Conservation (phyloP, 139 green algal genomes). For the Astrephomene gubernaculifera region DNA sequence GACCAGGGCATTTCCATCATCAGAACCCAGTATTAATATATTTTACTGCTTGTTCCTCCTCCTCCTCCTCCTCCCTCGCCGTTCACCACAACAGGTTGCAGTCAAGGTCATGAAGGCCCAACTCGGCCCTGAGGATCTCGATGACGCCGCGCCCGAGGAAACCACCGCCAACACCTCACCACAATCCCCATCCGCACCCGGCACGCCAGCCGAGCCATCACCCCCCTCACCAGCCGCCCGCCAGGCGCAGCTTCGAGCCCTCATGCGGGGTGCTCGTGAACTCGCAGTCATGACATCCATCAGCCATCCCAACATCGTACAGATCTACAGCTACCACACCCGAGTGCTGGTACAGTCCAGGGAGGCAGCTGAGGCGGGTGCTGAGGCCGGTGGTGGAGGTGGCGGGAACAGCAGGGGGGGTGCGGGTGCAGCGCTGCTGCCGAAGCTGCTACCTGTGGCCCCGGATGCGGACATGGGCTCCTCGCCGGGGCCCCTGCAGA, state of each 20-base stretch:
- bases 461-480: background rate
- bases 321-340: conserved; percentile 34
- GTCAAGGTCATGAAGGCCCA: conserved; percentile 37
- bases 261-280: conserved; percentile 41
- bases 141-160: too few relatives aligned
- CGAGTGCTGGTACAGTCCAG: background rate
- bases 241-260: conserved; percentile 12
- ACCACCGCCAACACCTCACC: too few relatives aligned
- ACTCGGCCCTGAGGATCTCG: too few relatives aligned
- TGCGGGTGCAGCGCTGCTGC: background rate
- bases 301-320: conserved; percentile 42
- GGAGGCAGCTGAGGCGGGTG: background rate
- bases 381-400: background rate
- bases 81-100: background rate
- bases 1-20: too few relatives aligned
- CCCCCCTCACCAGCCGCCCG: background rate
- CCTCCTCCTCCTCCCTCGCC: background rate
- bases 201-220: too few relatives aligned
- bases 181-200: too few relatives aligned
- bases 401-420: background rate
- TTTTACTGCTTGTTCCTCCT: background rate
- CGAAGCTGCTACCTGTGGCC: background rate
- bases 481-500: background rate
- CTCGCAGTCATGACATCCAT: conserved; percentile 39
- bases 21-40: background rate